Percentiles rank a stretch among this genome's conserved stretches.
Evolutionary conservation across 768 basidiomycete species (phyloP).

Genomic region (Strobilomyces echinocephalus): DNA sequence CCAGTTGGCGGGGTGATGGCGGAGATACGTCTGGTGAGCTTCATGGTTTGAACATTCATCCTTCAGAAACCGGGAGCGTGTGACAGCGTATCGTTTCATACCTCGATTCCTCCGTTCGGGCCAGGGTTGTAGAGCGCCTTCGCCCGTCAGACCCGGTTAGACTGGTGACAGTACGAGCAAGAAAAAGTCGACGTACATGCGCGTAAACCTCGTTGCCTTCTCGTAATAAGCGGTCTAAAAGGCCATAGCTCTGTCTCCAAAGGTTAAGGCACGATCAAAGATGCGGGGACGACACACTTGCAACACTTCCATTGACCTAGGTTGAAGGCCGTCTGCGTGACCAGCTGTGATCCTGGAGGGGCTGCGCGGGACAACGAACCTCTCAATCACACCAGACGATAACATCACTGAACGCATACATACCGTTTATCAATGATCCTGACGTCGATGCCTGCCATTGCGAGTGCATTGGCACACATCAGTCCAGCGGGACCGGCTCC

Average conservation of each 20-base stretch:
- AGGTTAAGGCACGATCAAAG: neutral
- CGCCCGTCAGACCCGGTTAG: no score
- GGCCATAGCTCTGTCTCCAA: constrained; percentile 53
- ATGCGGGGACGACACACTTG: constrained; percentile 30
- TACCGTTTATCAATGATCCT: constrained; percentile 47
- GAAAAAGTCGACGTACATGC: constrained; percentile 42
- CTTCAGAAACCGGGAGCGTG: neutral
- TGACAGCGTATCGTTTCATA: neutral
- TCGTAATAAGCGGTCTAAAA: constrained; percentile 35
- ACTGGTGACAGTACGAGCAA: no score
- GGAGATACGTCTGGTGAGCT: no score
- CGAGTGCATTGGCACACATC: constrained; percentile 61
- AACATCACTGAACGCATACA: neutral
- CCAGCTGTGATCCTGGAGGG: constrained; percentile 41
- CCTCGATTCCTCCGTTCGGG: neutral
- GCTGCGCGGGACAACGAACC: constrained; percentile 17
- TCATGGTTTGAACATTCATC: no score
- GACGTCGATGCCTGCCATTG: constrained; percentile 38
- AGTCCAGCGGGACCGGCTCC: constrained; percentile 54
- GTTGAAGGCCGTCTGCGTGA: constrained; percentile 55
- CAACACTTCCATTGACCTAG: constrained; percentile 51
- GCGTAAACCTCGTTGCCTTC: constrained; percentile 68
- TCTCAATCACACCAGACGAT: neutral
- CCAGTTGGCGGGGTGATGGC: neutral
- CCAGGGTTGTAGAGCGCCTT: neutral